These are phyloP conservation scores for Xylariaceae sp. DNA, from an alignment of 2,329 filamentous ascomycete genomes.

Conservation along the genomic window DNA sequence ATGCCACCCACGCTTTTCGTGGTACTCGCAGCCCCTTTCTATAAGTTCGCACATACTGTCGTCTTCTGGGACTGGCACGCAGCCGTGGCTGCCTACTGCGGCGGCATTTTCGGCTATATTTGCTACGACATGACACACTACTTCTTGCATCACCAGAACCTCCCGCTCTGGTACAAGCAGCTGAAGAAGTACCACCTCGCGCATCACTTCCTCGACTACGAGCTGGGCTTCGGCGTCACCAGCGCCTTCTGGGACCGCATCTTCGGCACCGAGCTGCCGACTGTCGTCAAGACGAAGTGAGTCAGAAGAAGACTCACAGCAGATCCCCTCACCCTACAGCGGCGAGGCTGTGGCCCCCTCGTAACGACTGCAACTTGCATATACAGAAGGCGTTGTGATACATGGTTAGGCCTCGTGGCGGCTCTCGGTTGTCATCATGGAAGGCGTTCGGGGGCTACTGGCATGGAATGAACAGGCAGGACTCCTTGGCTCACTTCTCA, in stretches of 20 bases:
- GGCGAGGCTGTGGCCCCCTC: no score
- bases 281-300: slow-evolving; percentile 28
- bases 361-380: no score
- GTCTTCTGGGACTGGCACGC: slow-evolving; percentile 83
- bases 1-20: slow-evolving; percentile 92
- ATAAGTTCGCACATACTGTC: slow-evolving; percentile 75
- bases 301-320: slow-evolving; percentile 8
- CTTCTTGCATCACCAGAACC: slow-evolving; percentile 91
- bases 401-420: no score
- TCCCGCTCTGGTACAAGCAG: slow-evolving; percentile 81
- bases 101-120: slow-evolving; percentile 90
- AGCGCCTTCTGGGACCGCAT: slow-evolving; percentile 92
- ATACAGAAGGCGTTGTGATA: no score
- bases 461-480: no score
- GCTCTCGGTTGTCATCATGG: no score
- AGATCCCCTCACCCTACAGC: no score
- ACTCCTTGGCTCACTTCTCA: no score
- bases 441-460: no score
- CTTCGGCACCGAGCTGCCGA: slow-evolving; percentile 75
- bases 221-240: slow-evolving; percentile 95
- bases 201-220: slow-evolving; percentile 96
- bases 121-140: slow-evolving; percentile 98
- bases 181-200: slow-evolving; percentile 97
- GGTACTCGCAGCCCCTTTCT: slow-evolving; percentile 79
- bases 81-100: slow-evolving; percentile 71